phyloP scores from a whole-genome alignment of 768 basidiomycete genomes.

The Trametes punicea region DNA sequence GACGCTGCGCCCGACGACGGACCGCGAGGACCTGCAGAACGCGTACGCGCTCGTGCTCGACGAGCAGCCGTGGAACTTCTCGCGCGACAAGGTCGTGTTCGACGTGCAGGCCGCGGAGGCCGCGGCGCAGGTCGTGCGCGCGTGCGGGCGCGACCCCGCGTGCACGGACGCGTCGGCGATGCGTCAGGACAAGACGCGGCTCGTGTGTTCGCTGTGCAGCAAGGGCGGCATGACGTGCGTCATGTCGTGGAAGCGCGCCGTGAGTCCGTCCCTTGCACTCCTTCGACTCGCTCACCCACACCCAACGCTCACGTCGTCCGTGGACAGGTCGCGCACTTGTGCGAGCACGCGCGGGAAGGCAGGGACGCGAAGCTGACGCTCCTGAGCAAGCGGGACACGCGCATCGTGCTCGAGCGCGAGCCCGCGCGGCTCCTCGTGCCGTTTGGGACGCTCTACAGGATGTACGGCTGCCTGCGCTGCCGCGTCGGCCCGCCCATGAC shows the following conservation, averaged over 20 bases:
- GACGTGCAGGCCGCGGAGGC: not conserved
- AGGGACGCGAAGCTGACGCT: conserved; percentile 1
- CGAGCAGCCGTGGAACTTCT: conserved; percentile 10
- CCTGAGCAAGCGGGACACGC: conserved; percentile 8
- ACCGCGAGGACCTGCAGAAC: conserved; percentile 10
- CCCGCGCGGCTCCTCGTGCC: not conserved
- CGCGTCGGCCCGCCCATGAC: conserved; percentile 1
- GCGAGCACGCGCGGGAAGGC: not conserved
- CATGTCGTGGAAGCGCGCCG: conserved; percentile 5
- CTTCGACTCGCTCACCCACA: not conserved
- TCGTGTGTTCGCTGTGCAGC: conserved; percentile 3
- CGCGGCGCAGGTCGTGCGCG: not conserved
- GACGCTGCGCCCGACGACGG: not conserved
- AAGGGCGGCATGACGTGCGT: not conserved
- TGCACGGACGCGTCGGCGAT: not conserved
- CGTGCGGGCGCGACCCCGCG: conserved; percentile 2
- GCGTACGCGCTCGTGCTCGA: conserved; percentile 6
- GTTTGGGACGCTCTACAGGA: not conserved
- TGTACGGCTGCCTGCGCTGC: conserved; percentile 11
- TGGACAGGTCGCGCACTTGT: not conserved
- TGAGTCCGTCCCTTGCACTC: not conserved
- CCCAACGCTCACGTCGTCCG: too few relatives aligned
- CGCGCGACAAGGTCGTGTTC: not conserved
- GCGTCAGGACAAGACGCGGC: not conserved
- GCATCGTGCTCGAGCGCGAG: conserved; percentile 1